Percentiles rank a stretch among this genome's conserved stretches.
These are phyloP conservation scores for Candida ovalis DNA, from an alignment of 805 yeast genomes.

Conservation along the genomic window DNA sequence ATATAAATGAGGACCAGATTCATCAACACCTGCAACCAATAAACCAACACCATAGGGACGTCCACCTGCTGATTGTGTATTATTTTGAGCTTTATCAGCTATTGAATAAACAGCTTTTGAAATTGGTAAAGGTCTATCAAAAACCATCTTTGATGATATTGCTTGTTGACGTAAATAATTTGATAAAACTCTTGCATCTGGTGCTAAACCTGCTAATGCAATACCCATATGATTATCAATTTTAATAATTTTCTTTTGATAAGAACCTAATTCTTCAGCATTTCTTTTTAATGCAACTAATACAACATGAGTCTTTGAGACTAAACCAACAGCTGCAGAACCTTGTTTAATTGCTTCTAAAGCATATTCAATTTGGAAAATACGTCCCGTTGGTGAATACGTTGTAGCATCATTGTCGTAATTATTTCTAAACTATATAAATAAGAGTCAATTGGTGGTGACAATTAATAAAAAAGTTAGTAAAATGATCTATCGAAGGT, in stretches of 20 bases:
- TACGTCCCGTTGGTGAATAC: slow-evolving; percentile 91
- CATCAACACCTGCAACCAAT: slow-evolving; percentile 85
- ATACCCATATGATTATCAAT: slow-evolving; percentile 93
- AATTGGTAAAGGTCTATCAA: slow-evolving; percentile 79
- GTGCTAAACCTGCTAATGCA: slow-evolving; percentile 96
- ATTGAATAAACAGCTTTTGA: slow-evolving; percentile 78
- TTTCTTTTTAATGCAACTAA: slow-evolving; percentile 92
- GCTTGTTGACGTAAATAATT: slow-evolving; percentile 90
- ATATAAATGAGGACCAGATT: slow-evolving; percentile 86
- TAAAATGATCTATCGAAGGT: neutral
- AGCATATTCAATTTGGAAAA: slow-evolving; percentile 88
- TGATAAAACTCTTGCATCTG: slow-evolving; percentile 93
- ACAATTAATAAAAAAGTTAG: slow-evolving; percentile 8
- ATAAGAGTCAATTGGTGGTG: neutral
- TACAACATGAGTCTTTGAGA: slow-evolving; percentile 83
- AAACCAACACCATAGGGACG: slow-evolving; percentile 99
- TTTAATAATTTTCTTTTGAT: slow-evolving; percentile 88
- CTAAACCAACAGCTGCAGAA: slow-evolving; percentile 92
- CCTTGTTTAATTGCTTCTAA: slow-evolving; percentile 97
- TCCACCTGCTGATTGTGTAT: slow-evolving; percentile 93
- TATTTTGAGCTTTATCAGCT: slow-evolving; percentile 95
- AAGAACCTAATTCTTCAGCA: slow-evolving; percentile 96
- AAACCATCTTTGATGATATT: slow-evolving; percentile 79
- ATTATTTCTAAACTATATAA: slow-evolving; percentile 81
- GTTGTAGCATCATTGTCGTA: slow-evolving; percentile 99